phyloP scores from a whole-genome alignment of 108 stramenopile species.

The Cylindrotheca fusiformis region DNA sequence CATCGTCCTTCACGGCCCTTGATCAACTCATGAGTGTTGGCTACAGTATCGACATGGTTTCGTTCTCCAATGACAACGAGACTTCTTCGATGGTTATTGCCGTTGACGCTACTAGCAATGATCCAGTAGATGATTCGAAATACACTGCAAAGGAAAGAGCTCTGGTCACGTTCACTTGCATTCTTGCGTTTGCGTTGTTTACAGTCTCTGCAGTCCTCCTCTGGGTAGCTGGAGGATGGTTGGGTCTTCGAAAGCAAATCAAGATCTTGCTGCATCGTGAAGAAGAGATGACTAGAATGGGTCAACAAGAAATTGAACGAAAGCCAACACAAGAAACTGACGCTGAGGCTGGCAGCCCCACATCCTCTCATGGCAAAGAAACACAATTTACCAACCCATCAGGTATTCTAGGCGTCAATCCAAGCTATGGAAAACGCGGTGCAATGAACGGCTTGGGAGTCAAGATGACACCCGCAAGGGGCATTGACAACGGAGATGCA shows the following conservation, averaged over 20 bases:
- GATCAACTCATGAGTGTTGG: constrained; percentile 15
- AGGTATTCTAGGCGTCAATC: constrained; percentile 30
- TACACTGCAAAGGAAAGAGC: constrained; percentile 16
- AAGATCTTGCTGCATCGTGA: constrained; percentile 19
- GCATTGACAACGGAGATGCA: not conserved
- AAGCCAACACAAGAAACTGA: constrained; percentile 34
- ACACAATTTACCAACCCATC: constrained; percentile 27
- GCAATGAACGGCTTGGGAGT: constrained; percentile 21
- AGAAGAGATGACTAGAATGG: constrained; percentile 30
- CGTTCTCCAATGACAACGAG: constrained; percentile 18
- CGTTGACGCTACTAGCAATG: constrained; percentile 3
- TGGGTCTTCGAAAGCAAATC: constrained; percentile 21
- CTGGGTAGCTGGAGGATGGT: constrained; percentile 41
- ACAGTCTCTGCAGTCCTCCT: constrained; percentile 22
- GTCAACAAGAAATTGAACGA: constrained; percentile 15
- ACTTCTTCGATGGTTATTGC: constrained; percentile 12
- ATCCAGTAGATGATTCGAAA: constrained; percentile 2
- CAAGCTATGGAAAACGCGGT: constrained; percentile 2
- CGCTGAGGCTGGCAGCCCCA: constrained; percentile 15
- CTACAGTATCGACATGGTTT: constrained; percentile 16
- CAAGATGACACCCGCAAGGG: constrained; percentile 25
- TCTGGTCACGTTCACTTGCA: constrained; percentile 12
- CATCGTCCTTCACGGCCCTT: constrained; percentile 7
- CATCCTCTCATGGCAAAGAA: constrained; percentile 1
- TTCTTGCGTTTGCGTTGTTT: constrained; percentile 30